A percentile compares a stretch with the other conserved stretches of the same genome.
Evolutionary conservation across 2,329 filamentous ascomycete species (phyloP).

Genomic region (Chalara sp.): DNA sequence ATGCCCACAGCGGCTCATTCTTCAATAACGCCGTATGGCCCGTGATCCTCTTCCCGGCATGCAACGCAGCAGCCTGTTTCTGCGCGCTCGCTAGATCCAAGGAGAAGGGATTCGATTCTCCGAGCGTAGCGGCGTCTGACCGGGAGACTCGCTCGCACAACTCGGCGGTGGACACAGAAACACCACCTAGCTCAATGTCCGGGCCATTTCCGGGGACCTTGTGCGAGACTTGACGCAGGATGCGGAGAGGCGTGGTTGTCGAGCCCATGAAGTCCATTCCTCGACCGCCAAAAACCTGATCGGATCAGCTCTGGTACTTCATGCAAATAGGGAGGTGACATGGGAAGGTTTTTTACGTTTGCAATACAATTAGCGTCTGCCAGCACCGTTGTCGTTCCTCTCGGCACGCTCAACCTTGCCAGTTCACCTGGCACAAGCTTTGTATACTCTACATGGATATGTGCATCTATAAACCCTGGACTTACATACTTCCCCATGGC

Average conservation of each 20-base stretch:
- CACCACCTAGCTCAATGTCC: slow-evolving; percentile 19
- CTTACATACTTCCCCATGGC: slow-evolving; percentile 14
- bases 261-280: slow-evolving; percentile 21
- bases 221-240: slow-evolving; percentile 19
- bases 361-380: slow-evolving; percentile 21
- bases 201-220: slow-evolving; percentile 17
- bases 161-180: slow-evolving; percentile 12
- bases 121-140: slow-evolving; percentile 15
- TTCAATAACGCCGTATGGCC: too few species aligned
- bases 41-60: slow-evolving; percentile 17
- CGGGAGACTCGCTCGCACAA: slow-evolving; percentile 16
- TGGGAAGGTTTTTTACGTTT: slow-evolving; percentile 1
- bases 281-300: slow-evolving; percentile 14
- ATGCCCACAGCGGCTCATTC: too few species aligned
- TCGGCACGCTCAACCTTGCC: slow-evolving; percentile 16
- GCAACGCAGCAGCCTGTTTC: slow-evolving; percentile 18
- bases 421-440: slow-evolving; percentile 16
- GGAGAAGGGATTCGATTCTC: slow-evolving; percentile 20
- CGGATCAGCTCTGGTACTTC: background rate
- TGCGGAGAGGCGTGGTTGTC: slow-evolving; percentile 13
- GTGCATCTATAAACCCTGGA: slow-evolving; percentile 19
- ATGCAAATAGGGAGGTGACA: too few species aligned
- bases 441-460: slow-evolving; percentile 20
- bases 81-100: slow-evolving; percentile 18
- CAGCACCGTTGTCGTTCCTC: slow-evolving; percentile 17